Conservation (phyloP, 495 filamentous ascomycete species). For the Parachaetomium inaequale region DNA sequence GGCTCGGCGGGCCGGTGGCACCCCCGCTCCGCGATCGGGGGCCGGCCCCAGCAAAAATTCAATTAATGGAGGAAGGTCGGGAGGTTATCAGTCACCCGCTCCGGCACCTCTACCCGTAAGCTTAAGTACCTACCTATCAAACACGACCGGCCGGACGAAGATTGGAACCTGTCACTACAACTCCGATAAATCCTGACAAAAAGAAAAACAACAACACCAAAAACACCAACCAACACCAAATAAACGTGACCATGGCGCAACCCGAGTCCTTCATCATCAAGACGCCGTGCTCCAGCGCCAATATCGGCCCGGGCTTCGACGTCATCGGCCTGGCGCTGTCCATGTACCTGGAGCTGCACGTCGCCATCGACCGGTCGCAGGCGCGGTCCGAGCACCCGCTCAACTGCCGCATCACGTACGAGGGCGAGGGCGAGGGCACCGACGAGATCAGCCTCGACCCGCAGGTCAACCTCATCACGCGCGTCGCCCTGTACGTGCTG, state of each 20-base stretch:
- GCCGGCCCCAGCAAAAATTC: conserved; percentile 14
- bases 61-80: too few relatives aligned
- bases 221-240: background rate
- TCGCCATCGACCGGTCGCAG: conserved; percentile 60
- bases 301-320: conserved; percentile 96
- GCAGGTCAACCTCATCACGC: conserved; percentile 83
- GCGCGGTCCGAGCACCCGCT: conserved; percentile 56
- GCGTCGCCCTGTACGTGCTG: conserved; percentile 86
- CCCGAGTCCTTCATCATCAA: conserved; percentile 57
- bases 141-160: too few relatives aligned
- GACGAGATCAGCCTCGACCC: conserved; percentile 73
- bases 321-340: conserved; percentile 92
- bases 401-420: conserved; percentile 87
- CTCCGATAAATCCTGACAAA: too few relatives aligned
- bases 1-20: conserved; percentile 10
- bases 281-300: conserved; percentile 86
- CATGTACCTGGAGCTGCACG: conserved; percentile 79
- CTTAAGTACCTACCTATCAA: background rate
- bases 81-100: background rate
- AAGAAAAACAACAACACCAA: background rate
- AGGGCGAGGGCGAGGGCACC: conserved; percentile 70
- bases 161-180: too few relatives aligned
- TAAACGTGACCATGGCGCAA: conserved; percentile 17
- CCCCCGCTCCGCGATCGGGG: conserved; percentile 21
- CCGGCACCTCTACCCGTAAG: background rate